Evolutionary conservation across 2,329 filamentous ascomycete species (phyloP), one percentile per base, ranked within the genome.

Genomic region (Aspergillus sp.): DNA sequence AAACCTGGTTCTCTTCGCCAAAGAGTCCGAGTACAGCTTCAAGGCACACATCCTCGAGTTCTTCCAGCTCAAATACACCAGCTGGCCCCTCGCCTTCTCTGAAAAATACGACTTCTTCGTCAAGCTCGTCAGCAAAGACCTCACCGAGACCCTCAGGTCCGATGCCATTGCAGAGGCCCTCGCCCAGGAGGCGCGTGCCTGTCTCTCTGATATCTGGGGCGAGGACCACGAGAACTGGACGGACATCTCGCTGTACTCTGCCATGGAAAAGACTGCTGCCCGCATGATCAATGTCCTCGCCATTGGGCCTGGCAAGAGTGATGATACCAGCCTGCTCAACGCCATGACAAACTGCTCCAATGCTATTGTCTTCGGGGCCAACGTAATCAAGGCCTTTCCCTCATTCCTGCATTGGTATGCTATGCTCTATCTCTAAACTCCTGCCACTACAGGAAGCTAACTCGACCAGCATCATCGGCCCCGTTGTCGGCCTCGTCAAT

Each of bases 111-210:
- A 61, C 33, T 56, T 48, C 17, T 61, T 58, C 43, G 59, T 61
- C 52, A 61, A 61, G 40, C 49, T 61, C 7, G 56, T 61, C 52
- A 61, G 59, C 48, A 61, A 61, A 33, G 59, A 61, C 41, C 56
- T 61, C n/a, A 53, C 56, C 31, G 59, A 56, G 12, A 61, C 59
- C 17, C 52, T 61, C 8, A 58, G 48, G 21, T 45, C 59, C 19
- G 49, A 58, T 27, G 31, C 47, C 11, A 43, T 61, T n/a, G 52
- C 59, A 17, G 48, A 27, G n/a, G 51, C 56, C n/a, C 56, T 61
- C 17, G 59, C 56, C 35, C 27, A 53, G 12, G 59, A 61, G 31
- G 56, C 56, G 6, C 59, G 52, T n/a, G 45, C 59, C 17, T 61
- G 59, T 35, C 49, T 61, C 19, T 37, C 40, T 2, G 59, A 61